Base-by-base conservation (phyloP, 1,284 basidiomycete species). In the Exobasidium rhododendri region DNA sequence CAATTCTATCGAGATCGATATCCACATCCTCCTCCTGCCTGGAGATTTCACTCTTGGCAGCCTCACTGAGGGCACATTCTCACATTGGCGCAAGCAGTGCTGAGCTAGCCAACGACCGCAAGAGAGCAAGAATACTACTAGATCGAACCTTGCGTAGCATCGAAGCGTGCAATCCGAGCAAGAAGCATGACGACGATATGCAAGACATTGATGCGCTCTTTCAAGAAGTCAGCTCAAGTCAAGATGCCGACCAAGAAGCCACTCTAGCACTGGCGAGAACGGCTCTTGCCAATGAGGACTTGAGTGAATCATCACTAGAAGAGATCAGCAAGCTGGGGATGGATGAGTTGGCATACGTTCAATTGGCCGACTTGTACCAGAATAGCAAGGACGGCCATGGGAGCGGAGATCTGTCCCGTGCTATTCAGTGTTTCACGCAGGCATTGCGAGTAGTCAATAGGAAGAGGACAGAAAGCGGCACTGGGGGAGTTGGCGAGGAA, bases 41-140 rank as follows among this genome's bases (percentile, higher is more conserved):
- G 44, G 76, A 78, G 67, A 62, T 70, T 3, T 68, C 68, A 3
- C 63, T 78, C 50, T 62, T 78, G 4, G 68, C 73, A 22, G 74
- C 68, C 17, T 67, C 68, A 58, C 57, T 78, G 56, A 65, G 70
- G 7, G 73, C 69, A 2, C 58, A 63, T 31, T 71, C 73, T 13
- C 65, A 71, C 56, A 71, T 73, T 2, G 74, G 75, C 49, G 70
- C 75, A 10, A 63, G 65, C 45, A 56, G 68, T 20, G 56, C 66
- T n/a, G 69, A 71, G 53, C 56, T 59, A 28, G 61, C 58, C 11
- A 60, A 61, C 1, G 71, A 74, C 59, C 68, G 64, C 24, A 66
- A 71, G 32, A 66, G 64, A 30, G 74, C 75, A 3, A 65, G 75
- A 3, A 56, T 69, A 58, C 67, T 70, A 32, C 67, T 78, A n/a